Percentiles rank a stretch among this genome's conserved stretches.
Conservation (phyloP, 768 basidiomycete genomes). For the Lactarius trivialis region DNA sequence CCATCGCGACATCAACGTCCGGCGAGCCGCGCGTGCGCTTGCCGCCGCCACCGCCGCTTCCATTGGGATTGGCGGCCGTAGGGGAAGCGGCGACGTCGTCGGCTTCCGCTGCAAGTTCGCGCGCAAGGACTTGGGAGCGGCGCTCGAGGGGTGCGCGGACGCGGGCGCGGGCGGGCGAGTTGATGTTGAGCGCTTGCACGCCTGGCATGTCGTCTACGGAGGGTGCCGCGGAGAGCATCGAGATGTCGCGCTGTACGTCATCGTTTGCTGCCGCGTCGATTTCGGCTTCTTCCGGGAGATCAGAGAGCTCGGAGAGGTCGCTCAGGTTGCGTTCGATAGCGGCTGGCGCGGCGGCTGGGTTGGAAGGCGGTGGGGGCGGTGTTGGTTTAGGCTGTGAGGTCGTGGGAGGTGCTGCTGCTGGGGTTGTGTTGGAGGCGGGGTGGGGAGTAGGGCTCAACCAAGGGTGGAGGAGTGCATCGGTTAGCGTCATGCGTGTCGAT, state of each 20-base stretch:
- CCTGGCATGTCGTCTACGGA: constrained; percentile 10
- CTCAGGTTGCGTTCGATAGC: neutral
- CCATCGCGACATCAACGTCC: constrained; percentile 9
- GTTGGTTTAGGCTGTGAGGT: neutral
- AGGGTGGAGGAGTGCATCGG: constrained; percentile 59
- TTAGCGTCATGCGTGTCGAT: constrained; percentile 58
- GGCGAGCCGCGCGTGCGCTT: neutral
- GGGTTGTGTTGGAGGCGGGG: neutral
- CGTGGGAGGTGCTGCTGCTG: neutral
- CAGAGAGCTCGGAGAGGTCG: constrained; percentile 12
- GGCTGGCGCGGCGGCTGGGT: neutral
- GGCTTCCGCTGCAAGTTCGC: constrained; percentile 12
- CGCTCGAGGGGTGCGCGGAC: constrained; percentile 15
- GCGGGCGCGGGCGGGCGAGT: neutral
- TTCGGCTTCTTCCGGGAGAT: constrained; percentile 1
- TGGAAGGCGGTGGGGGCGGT: neutral
- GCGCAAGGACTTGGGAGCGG: constrained; percentile 20
- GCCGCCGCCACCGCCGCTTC: neutral
- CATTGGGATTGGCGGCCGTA: neutral
- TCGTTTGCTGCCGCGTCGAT: neutral
- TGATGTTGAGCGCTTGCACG: constrained; percentile 8
- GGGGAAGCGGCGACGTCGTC: neutral
- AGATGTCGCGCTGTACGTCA: constrained; percentile 2
- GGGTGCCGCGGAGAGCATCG: constrained; percentile 17
- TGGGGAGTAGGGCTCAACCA: constrained; percentile 49